phyloP scores from a whole-genome alignment of 2,329 filamentous ascomycete genomes.

The Pseudogymnoascus sp. region DNA sequence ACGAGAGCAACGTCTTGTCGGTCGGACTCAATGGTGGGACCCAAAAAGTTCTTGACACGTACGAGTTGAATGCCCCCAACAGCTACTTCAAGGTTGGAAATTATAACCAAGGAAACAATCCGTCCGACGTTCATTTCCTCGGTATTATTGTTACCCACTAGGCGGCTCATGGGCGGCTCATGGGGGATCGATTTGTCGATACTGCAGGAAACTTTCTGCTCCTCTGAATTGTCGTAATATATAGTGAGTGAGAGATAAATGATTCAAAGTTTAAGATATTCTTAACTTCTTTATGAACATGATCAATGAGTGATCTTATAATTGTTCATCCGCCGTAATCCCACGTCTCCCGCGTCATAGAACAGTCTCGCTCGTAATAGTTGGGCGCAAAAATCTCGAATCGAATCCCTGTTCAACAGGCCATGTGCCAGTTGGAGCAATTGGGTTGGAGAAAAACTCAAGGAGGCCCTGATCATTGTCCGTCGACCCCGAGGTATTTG shows the following conservation, averaged over 20 bases:
- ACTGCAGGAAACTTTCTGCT: background rate
- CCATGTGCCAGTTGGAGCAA: background rate
- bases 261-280: background rate
- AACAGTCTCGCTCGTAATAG: background rate
- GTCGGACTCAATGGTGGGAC: slow-evolving; percentile 27
- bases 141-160: slow-evolving; percentile 9
- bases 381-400: background rate
- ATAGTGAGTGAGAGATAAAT: background rate
- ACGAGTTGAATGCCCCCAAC: slow-evolving; percentile 23
- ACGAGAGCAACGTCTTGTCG: slow-evolving; percentile 28
- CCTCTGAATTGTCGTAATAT: background rate
- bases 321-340: background rate
- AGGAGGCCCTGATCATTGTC: background rate
- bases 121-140: slow-evolving; percentile 21
- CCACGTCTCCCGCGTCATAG: background rate
- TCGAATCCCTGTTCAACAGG: background rate
- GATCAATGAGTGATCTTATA: background rate
- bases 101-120: slow-evolving; percentile 29
- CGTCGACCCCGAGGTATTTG: background rate
- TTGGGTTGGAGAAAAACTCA: background rate
- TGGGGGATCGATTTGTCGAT: background rate
- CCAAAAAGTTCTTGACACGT: slow-evolving; percentile 23
- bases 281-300: background rate
- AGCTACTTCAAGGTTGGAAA: slow-evolving; percentile 34
- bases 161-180: background rate